Evolutionary conservation across 2,329 filamentous ascomycete species (phyloP).

Genomic region (Colletotrichum graminicola): DNA sequence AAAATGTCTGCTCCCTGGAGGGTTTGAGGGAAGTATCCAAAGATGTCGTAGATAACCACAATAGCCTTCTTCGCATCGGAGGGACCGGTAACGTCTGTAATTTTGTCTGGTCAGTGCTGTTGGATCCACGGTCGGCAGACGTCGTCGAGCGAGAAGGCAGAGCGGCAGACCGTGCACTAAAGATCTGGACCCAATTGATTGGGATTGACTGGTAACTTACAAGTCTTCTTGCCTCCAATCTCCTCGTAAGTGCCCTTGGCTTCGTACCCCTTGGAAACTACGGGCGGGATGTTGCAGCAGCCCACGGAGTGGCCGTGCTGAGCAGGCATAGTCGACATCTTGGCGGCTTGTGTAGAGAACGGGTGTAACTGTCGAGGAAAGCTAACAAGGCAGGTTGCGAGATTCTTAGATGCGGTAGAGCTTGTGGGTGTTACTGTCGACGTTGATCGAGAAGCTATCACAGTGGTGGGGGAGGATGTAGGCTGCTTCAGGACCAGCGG

Average conservation of each 20-base stretch:
- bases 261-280: slow-evolving; percentile 67
- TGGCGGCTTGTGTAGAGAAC: slow-evolving; percentile 29
- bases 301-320: slow-evolving; percentile 66
- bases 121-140: neutral
- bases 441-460: slow-evolving; percentile 20
- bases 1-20: slow-evolving; percentile 78
- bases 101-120: neutral
- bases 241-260: slow-evolving; percentile 68
- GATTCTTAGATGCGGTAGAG: slow-evolving; percentile 8
- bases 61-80: slow-evolving; percentile 68
- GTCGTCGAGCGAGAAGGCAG: neutral
- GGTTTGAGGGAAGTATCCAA: slow-evolving; percentile 78
- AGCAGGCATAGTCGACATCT: slow-evolving; percentile 65
- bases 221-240: slow-evolving; percentile 68
- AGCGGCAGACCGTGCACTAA: neutral
- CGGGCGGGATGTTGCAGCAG: slow-evolving; percentile 71
- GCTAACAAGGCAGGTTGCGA: slow-evolving; percentile 1
- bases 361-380: neutral
- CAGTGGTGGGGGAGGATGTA: slow-evolving; percentile 2
- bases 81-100: slow-evolving; percentile 63
- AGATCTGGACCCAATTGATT: neutral
- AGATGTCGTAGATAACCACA: slow-evolving; percentile 75
- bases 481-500: slow-evolving; percentile 11
- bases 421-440: slow-evolving; percentile 10
- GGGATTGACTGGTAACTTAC: slow-evolving; percentile 46